Percentiles rank a stretch among this genome's conserved stretches.
Evolutionary conservation across 2,329 filamentous ascomycete genomes (phyloP).

Genomic region (Pyrenophora seminiperda): DNA sequence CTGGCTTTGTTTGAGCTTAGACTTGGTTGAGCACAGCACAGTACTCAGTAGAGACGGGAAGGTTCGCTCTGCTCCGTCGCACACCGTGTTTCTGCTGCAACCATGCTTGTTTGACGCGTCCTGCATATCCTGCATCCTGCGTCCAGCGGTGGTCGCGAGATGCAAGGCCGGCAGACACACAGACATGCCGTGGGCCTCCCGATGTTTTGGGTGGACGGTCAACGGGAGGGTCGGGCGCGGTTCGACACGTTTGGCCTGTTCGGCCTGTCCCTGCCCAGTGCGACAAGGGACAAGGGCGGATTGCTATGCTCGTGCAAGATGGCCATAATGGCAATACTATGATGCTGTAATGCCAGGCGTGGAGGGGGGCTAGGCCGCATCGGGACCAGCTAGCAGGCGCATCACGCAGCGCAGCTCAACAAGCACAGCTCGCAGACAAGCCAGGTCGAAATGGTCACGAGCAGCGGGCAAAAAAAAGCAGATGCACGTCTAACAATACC

Average conservation of each 20-base stretch:
- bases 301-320: slow-evolving; percentile 12
- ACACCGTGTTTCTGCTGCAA: slow-evolving; percentile 13
- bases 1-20: too few relatives aligned
- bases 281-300: not conserved
- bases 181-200: too few relatives aligned
- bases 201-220: not conserved
- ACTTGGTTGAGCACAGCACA: not conserved
- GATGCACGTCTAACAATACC: too few relatives aligned
- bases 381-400: slow-evolving; percentile 1
- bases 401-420: slow-evolving; percentile 16
- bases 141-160: too few relatives aligned
- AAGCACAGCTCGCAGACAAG: slow-evolving; percentile 7
- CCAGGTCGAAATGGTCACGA: too few relatives aligned
- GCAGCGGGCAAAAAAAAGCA: too few relatives aligned
- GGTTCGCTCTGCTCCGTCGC: slow-evolving; percentile 4
- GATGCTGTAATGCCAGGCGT: slow-evolving; percentile 23
- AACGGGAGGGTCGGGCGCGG: not conserved
- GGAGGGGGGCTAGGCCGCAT: slow-evolving; percentile 14
- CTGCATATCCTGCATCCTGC: too few relatives aligned
- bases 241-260: not conserved
- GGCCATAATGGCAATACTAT: not conserved
- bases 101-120: slow-evolving; percentile 7
- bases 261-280: not conserved
- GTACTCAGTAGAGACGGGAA: not conserved
- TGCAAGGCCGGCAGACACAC: too few relatives aligned